A percentile compares a stretch with the other conserved stretches of the same genome.
Conservation (phyloP, 345 rosid species). For the Aethionema arabicum region DNA sequence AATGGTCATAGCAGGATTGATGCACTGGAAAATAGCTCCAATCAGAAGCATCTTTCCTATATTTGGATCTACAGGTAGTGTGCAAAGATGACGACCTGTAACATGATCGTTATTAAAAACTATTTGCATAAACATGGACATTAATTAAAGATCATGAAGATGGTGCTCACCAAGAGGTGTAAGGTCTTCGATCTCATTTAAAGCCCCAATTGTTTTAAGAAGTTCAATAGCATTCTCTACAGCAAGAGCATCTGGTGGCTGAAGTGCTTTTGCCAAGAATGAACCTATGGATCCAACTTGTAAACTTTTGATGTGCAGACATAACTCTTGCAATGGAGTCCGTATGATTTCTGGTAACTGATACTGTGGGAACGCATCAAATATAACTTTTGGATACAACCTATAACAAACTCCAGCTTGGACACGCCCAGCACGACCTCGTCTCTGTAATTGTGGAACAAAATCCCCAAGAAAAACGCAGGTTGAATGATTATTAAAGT, state of each 20-base stretch:
- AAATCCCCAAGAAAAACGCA: conserved; percentile 15
- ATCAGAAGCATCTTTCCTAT: conserved; percentile 97
- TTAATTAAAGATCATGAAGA: background rate
- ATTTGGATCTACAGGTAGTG: conserved; percentile 84
- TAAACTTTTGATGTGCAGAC: conserved; percentile 87
- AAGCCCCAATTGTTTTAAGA: conserved; percentile 88
- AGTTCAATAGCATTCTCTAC: conserved; percentile 96
- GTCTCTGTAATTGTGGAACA: conserved; percentile 51
- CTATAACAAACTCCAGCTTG: conserved; percentile 95
- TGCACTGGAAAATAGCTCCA: conserved; percentile 91
- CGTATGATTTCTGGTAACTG: conserved; percentile 94
- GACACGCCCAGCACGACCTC: conserved; percentile 99
- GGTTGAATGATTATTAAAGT: conserved; percentile 9
- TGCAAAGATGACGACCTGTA: conserved; percentile 83
- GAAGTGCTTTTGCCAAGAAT: conserved; percentile 90
- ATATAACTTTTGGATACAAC: conserved; percentile 79
- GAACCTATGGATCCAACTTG: conserved; percentile 85
- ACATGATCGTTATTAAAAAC: conserved; percentile 21
- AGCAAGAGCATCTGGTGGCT: conserved; percentile 93
- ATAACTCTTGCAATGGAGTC: conserved; percentile 90
- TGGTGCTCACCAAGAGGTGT: conserved; percentile 80
- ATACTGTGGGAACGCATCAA: conserved; percentile 75
- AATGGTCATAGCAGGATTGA: conserved; percentile 90
- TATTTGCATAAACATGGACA: conserved; percentile 8
- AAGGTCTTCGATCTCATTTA: conserved; percentile 81